Evolutionary conservation across 2,329 filamentous ascomycete species (phyloP).

Genomic region (Ustilaginoidea virens): DNA sequence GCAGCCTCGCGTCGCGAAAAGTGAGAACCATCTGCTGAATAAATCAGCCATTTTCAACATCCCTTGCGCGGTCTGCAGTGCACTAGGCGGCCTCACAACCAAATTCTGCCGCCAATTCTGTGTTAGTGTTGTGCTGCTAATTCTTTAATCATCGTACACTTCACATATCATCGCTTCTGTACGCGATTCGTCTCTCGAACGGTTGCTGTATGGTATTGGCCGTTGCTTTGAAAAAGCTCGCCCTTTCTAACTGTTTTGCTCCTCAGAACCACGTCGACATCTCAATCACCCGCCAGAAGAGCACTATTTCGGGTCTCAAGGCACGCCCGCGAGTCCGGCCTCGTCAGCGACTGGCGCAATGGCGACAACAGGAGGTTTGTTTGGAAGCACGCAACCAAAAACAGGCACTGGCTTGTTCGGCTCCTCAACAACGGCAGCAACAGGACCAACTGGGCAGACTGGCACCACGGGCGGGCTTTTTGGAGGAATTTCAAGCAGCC

Average conservation of each 20-base stretch:
- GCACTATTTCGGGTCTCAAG: constrained; percentile 21
- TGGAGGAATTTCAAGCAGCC: constrained; percentile 12
- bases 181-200: too few species aligned
- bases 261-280: constrained; percentile 11
- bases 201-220: too few species aligned
- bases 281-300: constrained; percentile 18
- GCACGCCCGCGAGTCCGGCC: constrained; percentile 12
- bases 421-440: constrained; percentile 10
- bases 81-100: constrained; percentile 45
- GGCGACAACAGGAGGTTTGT: constrained; percentile 22
- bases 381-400: constrained; percentile 16
- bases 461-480: constrained; percentile 10
- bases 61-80: constrained; percentile 41
- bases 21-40: neutral
- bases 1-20: too few species aligned
- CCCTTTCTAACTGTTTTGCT: constrained; percentile 1
- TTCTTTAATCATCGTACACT: too few species aligned
- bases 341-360: constrained; percentile 15
- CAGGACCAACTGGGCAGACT: constrained; percentile 9
- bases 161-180: too few species aligned
- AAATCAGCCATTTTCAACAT: constrained; percentile 18
- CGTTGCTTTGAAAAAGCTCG: too few species aligned
- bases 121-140: constrained; percentile 13
- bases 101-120: constrained; percentile 44
- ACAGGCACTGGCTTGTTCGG: constrained; percentile 16